phyloP scores from a whole-genome alignment of 139 green algal species.

The Closterium sp. region DNA sequence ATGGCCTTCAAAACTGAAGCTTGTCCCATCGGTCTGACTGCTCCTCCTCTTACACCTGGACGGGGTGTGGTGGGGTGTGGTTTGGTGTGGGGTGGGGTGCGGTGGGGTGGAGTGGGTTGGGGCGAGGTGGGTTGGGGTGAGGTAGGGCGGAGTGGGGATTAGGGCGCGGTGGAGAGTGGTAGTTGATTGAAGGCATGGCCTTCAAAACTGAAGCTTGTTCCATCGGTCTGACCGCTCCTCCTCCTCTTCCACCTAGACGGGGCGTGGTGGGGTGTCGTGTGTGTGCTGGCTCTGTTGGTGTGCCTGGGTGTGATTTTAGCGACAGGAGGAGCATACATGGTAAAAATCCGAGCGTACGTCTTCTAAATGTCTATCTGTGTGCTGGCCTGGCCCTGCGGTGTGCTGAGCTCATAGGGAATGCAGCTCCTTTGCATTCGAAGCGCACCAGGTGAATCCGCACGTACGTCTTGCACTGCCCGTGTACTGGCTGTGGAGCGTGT shows the following conservation, averaged over 20 bases:
- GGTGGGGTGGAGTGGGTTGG: not conserved
- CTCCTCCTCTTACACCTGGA: constrained; percentile 27
- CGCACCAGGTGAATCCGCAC: too few species aligned
- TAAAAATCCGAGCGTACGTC: constrained; percentile 20
- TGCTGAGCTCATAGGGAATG: too few species aligned
- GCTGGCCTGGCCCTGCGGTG: too few species aligned
- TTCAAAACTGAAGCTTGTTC: too few species aligned
- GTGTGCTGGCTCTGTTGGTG: too few species aligned
- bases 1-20: too few species aligned
- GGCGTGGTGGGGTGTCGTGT: not conserved
- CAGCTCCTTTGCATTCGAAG: too few species aligned
- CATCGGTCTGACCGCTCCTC: constrained; percentile 32
- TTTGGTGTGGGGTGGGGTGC: not conserved
- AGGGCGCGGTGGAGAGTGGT: too few species aligned
- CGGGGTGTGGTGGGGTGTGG: not conserved
- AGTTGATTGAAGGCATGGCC: too few species aligned
- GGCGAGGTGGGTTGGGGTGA: not conserved
- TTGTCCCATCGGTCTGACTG: constrained; percentile 15
- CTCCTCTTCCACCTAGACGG: constrained; percentile 24
- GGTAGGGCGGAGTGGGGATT: not conserved
- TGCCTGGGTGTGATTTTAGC: too few species aligned
- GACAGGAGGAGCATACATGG: too few species aligned
- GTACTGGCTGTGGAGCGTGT: constrained; percentile 32
- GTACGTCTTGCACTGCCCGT: too few species aligned
- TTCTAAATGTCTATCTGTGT: constrained; percentile 24